Evolutionary conservation across 192 early-diverging fungal genomes (phyloP).

Genomic region (Funneliformis mosseae): DNA sequence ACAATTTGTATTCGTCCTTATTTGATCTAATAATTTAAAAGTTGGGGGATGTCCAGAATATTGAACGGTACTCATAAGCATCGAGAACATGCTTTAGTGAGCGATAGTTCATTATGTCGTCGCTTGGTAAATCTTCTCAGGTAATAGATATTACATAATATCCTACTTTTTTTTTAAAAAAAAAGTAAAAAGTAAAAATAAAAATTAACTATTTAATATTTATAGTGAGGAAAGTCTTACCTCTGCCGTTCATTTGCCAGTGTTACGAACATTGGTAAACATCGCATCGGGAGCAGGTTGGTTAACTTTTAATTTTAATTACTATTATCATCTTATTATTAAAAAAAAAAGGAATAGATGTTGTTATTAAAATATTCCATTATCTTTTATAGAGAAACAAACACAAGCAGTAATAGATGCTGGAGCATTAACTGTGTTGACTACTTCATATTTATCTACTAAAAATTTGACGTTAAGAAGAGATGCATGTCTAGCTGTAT

Average conservation of each 20-base stretch:
- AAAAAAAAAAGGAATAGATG: no score
- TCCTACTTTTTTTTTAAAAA: not conserved
- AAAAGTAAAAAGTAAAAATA: not conserved
- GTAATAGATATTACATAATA: not conserved
- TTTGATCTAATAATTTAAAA: not conserved
- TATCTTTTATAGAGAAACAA: slow-evolving; percentile 11
- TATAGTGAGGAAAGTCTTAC: slow-evolving; percentile 5
- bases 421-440: slow-evolving; percentile 19
- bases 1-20: not conserved
- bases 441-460: slow-evolving; percentile 10
- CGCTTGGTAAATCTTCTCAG: slow-evolving; percentile 15
- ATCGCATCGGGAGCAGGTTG: slow-evolving; percentile 23
- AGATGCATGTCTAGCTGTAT: slow-evolving; percentile 22
- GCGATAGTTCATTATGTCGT: slow-evolving; percentile 16
- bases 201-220: not conserved
- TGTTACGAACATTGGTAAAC: slow-evolving; percentile 18
- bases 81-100: slow-evolving; percentile 28
- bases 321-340: no score
- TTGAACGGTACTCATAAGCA: slow-evolving; percentile 24
- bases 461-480: slow-evolving; percentile 18
- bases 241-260: slow-evolving; percentile 7
- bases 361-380: not conserved
- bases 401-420: slow-evolving; percentile 22
- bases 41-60: slow-evolving; percentile 25
- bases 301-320: no score